These are phyloP conservation scores for Macrophomina pseudophaseolina DNA, from an alignment of 2,329 filamentous ascomycete genomes.

Conservation along the genomic window DNA sequence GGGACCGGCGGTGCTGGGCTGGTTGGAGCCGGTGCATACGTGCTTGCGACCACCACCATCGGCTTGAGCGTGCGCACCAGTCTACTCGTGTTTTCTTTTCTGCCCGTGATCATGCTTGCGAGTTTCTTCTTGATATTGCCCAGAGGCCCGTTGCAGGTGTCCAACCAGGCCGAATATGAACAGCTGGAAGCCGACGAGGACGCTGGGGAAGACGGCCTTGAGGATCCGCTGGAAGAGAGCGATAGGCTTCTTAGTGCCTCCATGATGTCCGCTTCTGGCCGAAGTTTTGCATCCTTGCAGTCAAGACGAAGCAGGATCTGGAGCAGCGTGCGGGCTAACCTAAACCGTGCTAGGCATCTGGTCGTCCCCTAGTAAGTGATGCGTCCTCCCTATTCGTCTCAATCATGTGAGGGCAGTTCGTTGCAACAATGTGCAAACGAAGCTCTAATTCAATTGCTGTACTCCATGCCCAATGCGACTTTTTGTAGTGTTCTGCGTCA, in stretches of 20 bases:
- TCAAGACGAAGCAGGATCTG: conserved; percentile 31
- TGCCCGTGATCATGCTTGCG: conserved; percentile 81
- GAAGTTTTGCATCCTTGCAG: conserved; percentile 34
- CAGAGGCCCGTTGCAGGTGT: conserved; percentile 63
- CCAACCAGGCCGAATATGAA: conserved; percentile 59
- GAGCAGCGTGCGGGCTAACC: conserved; percentile 52
- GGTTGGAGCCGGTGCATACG: conserved; percentile 85
- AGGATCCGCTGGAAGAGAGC: conserved; percentile 30
- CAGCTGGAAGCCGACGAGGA: conserved; percentile 52
- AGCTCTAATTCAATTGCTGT: not conserved
- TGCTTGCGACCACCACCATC: conserved; percentile 80
- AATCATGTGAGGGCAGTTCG: not conserved
- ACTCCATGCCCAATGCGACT: conserved; percentile 2
- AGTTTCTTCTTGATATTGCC: conserved; percentile 88
- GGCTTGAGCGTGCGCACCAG: conserved; percentile 75
- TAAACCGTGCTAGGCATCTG: conserved; percentile 71
- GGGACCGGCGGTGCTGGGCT: conserved; percentile 90
- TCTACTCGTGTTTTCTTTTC: conserved; percentile 75
- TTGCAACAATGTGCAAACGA: not conserved
- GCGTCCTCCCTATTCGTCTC: conserved; percentile 21
- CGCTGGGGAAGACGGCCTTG: conserved; percentile 40
- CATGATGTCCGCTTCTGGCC: conserved; percentile 38
- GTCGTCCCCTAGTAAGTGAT: conserved; percentile 70
- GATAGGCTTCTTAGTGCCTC: conserved; percentile 44
- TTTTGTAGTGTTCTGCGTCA: not conserved